phyloP scores from a whole-genome alignment of 23 red algal species.

The Chondrus crispus region DNA sequence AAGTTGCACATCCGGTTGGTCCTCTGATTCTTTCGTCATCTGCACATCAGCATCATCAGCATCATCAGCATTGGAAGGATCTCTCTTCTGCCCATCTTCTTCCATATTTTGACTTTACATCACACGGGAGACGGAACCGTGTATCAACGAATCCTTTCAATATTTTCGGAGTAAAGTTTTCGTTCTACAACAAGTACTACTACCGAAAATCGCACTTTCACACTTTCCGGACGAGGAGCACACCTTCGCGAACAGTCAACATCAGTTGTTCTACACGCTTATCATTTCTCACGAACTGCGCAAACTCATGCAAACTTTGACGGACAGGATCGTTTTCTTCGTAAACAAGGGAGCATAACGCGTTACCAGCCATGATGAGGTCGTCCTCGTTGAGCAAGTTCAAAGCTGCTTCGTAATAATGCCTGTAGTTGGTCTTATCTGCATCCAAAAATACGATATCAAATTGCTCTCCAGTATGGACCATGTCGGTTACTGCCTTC shows the following conservation, averaged over 20 bases:
- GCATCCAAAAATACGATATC: slow-evolving; percentile 95
- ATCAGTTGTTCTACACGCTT: slow-evolving; percentile 71
- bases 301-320: slow-evolving; percentile 70
- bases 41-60: too few species aligned
- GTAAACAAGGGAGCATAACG: slow-evolving; percentile 70
- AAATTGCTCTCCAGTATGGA: slow-evolving; percentile 47
- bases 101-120: too few species aligned
- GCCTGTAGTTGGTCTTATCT: slow-evolving; percentile 79
- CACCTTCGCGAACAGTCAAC: slow-evolving; percentile 78
- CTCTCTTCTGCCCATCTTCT: too few species aligned
- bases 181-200: too few species aligned
- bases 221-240: slow-evolving; percentile 64
- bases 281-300: slow-evolving; percentile 64
- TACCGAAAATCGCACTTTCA: too few species aligned
- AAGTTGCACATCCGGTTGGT: too few species aligned
- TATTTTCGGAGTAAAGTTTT: too few species aligned
- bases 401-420: slow-evolving; percentile 79
- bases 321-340: slow-evolving; percentile 60
- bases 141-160: too few species aligned
- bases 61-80: too few species aligned
- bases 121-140: too few species aligned
- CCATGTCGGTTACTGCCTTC: slow-evolving; percentile 20
- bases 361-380: slow-evolving; percentile 74
- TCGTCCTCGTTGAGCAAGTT: slow-evolving; percentile 64
- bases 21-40: too few species aligned